Evolutionary conservation across 2,329 filamentous ascomycete genomes (phyloP), one percentile per base, ranked within the genome.

Genomic region (Nothopassalora personata): DNA sequence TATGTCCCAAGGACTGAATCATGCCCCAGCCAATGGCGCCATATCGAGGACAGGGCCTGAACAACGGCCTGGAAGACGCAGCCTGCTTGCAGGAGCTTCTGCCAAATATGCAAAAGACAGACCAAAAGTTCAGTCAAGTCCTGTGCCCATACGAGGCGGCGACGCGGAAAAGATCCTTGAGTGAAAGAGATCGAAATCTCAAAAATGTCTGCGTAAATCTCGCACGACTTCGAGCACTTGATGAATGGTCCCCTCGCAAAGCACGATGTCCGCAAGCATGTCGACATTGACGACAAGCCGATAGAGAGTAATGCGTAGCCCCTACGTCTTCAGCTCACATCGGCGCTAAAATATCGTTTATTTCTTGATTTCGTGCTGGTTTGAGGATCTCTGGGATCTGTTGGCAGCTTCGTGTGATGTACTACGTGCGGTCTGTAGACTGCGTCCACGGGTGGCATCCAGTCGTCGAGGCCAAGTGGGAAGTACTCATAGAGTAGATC

Each of bases 401-500:
- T 71, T 1, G 77, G 77, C 34, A 81, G 64, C 58, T 78, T 80
- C 19, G 89, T 93, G 72, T 97, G 92, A 74, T 97, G 93, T 3
- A 97, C 92, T 15, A 96, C 90, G 72, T 97, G 92, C 5, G 92
- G 93, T 52, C 91, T 81, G 72, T 96, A 96, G 15, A 96, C 87
- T 5, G 91, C 91, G 73, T 96, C 91, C 3, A 95, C 90, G 0
- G 90, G 91, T 1, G 89, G 89, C 84, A 92, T 91, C 89, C 89
- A 97, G 70, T 97, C 92, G 72, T 97, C 91, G 59, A 96, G 77
- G 52, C 88, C 91, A 15, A 97, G 80, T 0, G 92, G 92, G 64
- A 97, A 97, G 71, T 97, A 97, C 75, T 97, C 92, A 71, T 97
- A 97, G 18, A 97, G 78, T 64, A 92, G 78, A 74, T 97, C 92